phyloP scores from a whole-genome alignment of 106 monocot genomes.

The Gastrodia elata region DNA sequence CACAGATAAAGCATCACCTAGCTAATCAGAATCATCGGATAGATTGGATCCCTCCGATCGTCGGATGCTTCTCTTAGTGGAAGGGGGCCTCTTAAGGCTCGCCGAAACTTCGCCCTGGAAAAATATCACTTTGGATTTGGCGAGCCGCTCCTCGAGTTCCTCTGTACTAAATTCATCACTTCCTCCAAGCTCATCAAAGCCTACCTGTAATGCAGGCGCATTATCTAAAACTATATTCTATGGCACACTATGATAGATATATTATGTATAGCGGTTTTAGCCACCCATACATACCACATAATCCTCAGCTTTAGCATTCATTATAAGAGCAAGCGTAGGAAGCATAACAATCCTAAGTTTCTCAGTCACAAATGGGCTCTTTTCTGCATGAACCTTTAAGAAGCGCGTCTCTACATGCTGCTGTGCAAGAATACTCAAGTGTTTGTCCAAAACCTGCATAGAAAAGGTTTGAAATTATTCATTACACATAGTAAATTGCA shows the following conservation, averaged over 20 bases:
- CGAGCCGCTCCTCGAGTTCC: conserved; percentile 84
- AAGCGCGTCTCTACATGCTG: conserved; percentile 94
- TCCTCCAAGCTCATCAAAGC: conserved; percentile 88
- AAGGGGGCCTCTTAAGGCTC: conserved; percentile 17
- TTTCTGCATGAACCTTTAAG: conserved; percentile 93
- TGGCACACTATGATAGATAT: not conserved
- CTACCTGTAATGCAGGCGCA: conserved; percentile 64
- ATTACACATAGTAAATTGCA: not conserved
- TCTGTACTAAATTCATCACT: conserved; percentile 87
- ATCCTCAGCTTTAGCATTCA: conserved; percentile 89
- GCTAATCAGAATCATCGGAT: conserved; percentile 92
- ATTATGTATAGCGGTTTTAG: not conserved
- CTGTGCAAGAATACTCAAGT: conserved; percentile 70
- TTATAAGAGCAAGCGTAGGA: conserved; percentile 91
- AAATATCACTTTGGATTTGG: conserved; percentile 55
- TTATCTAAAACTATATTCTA: not conserved
- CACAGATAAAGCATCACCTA: too few species aligned
- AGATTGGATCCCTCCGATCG: conserved; percentile 45
- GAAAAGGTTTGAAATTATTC: not conserved
- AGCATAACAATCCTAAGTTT: conserved; percentile 76
- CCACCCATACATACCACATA: conserved; percentile 61
- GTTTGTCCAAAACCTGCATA: conserved; percentile 91
- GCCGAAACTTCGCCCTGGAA: conserved; percentile 65
- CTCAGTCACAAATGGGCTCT: conserved; percentile 89
- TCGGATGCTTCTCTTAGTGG: conserved; percentile 48